Percentiles rank a stretch among this genome's conserved stretches.
phyloP scores from a whole-genome alignment of 345 rosid species.

The Isatis tinctoria region DNA sequence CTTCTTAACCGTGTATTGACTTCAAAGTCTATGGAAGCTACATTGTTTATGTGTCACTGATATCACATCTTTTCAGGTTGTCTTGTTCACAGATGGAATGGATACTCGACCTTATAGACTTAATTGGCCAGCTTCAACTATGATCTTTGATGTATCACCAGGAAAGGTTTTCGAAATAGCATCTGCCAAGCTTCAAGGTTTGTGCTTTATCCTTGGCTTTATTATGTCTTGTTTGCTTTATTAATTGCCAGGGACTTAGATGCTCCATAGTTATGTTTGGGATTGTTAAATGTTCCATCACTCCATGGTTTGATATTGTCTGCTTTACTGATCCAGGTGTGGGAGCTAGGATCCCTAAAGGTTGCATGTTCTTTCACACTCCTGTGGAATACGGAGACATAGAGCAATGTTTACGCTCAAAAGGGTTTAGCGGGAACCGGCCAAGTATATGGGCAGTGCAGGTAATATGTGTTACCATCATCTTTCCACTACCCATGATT shows the following conservation, averaged over 20 bases:
- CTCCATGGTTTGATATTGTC: not conserved
- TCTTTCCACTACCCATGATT: not conserved
- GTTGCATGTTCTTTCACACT: constrained; percentile 66
- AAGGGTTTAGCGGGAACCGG: constrained; percentile 69
- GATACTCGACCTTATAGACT: constrained; percentile 93
- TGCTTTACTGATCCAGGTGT: constrained; percentile 49
- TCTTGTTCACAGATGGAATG: constrained; percentile 87
- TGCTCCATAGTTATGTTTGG: not conserved
- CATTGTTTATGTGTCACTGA: not conserved
- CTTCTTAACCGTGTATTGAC: not conserved
- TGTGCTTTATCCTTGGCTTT: constrained; percentile 14
- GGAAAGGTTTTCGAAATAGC: constrained; percentile 53
- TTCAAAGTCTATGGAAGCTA: not conserved
- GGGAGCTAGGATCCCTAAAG: constrained; percentile 75
- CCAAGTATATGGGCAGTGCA: constrained; percentile 89
- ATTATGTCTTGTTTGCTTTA: not conserved
- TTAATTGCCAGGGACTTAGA: not conserved
- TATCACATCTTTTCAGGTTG: constrained; percentile 54
- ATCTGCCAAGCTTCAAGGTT: constrained; percentile 66
- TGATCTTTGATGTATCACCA: constrained; percentile 77
- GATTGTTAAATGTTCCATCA: not conserved
- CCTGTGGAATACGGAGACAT: constrained; percentile 49
- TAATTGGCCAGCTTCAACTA: constrained; percentile 79
- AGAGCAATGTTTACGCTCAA: constrained; percentile 43
- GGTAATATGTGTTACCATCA: constrained; percentile 30